Conservation (phyloP, 2,329 filamentous ascomycete species). For the Stachybotrys chlorohalonatus region DNA sequence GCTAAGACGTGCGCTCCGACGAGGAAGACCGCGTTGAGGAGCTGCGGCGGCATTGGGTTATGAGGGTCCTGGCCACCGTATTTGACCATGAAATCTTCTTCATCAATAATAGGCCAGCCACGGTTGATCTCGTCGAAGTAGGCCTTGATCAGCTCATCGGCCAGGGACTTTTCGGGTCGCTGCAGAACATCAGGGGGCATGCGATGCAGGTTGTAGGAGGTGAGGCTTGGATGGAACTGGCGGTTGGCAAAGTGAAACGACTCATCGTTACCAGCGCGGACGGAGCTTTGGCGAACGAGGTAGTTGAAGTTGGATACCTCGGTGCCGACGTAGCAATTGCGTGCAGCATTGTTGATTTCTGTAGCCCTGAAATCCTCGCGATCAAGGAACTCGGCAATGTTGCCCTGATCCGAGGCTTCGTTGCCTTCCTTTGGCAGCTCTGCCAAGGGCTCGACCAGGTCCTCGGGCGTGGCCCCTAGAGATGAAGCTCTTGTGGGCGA, state of each 20-base stretch:
- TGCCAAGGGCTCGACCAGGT: too few relatives aligned
- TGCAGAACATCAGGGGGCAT: slow-evolving; percentile 36
- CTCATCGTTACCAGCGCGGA: slow-evolving; percentile 11
- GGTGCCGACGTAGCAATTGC: slow-evolving; percentile 45
- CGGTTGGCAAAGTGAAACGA: slow-evolving; percentile 25
- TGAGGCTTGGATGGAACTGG: slow-evolving; percentile 25
- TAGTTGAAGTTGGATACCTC: slow-evolving; percentile 48
- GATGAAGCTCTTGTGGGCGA: background rate
- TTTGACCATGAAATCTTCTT: slow-evolving; percentile 39
- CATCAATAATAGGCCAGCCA: slow-evolving; percentile 42
- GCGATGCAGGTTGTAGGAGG: slow-evolving; percentile 26
- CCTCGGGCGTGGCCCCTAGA: background rate
- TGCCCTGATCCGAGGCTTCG: slow-evolving; percentile 33
- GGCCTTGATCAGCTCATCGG: slow-evolving; percentile 38
- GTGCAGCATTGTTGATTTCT: slow-evolving; percentile 36
- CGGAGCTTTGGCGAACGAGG: slow-evolving; percentile 37
- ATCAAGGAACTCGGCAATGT: slow-evolving; percentile 41
- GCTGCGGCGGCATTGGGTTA: slow-evolving; percentile 34
- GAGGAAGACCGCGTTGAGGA: slow-evolving; percentile 40
- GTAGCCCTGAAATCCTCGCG: slow-evolving; percentile 32
- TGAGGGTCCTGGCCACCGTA: slow-evolving; percentile 35
- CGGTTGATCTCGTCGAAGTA: slow-evolving; percentile 42
- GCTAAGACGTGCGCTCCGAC: slow-evolving; percentile 41
- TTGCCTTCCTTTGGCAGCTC: slow-evolving; percentile 8
- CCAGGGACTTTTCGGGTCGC: slow-evolving; percentile 35